phyloP scores from a whole-genome alignment of 2,329 filamentous ascomycete genomes.

The Aspergillus sp. region DNA sequence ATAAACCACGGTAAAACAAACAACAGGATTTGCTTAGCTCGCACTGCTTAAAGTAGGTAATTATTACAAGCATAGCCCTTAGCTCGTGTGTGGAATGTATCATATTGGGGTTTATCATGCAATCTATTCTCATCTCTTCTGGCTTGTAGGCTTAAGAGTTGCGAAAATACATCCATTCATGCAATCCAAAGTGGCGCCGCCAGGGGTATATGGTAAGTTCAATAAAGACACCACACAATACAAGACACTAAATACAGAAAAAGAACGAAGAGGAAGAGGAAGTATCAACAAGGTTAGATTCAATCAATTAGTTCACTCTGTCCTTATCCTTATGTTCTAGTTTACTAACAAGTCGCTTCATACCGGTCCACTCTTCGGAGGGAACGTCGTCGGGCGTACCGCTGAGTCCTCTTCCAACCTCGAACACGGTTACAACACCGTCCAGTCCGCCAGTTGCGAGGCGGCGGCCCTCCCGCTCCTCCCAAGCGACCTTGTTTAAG shows the following conservation, averaged over 20 bases:
- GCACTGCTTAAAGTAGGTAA: not conserved
- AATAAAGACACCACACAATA: slow-evolving; percentile 18
- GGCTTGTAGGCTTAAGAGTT: slow-evolving; percentile 8
- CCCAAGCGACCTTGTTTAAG: slow-evolving; percentile 93
- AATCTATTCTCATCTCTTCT: slow-evolving; percentile 9
- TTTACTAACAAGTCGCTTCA: slow-evolving; percentile 83
- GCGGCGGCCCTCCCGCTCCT: slow-evolving; percentile 80
- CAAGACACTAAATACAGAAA: slow-evolving; percentile 15
- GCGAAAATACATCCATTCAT: slow-evolving; percentile 15
- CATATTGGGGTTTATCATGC: not conserved
- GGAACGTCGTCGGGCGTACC: slow-evolving; percentile 82
- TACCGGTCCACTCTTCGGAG: slow-evolving; percentile 86
- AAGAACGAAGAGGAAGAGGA: slow-evolving; percentile 1
- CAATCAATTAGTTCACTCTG: slow-evolving; percentile 27
- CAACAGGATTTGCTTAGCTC: not conserved
- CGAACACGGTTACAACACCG: slow-evolving; percentile 86
- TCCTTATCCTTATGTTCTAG: slow-evolving; percentile 59
- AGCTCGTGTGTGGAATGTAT: not conserved
- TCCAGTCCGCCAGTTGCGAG: slow-evolving; percentile 91
- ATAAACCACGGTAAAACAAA: not conserved
- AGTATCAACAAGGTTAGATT: not conserved
- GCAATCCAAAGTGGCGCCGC: slow-evolving; percentile 21
- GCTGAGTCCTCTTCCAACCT: slow-evolving; percentile 70
- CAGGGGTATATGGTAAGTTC: slow-evolving; percentile 28
- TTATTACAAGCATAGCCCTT: not conserved